A percentile compares a stretch with the other conserved stretches of the same genome.
These are phyloP conservation scores for Excoecaria agallocha DNA, from an alignment of 345 rosid genomes.

Conservation along the genomic window DNA sequence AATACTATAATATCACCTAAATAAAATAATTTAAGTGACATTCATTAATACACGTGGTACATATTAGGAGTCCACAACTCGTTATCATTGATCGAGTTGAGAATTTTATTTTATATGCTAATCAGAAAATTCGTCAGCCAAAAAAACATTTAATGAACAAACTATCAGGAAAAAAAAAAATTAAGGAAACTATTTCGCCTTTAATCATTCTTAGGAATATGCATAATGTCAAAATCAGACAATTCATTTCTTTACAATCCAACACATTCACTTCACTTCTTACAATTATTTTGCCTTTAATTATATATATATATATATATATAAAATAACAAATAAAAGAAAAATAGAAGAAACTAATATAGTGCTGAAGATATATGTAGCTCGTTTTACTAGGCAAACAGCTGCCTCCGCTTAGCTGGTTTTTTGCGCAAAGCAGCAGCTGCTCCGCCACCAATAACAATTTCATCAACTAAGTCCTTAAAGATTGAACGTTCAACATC, in stretches of 20 bases:
- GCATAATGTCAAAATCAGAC: constrained; percentile 27
- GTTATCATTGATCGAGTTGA: too few relatives aligned
- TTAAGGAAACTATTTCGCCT: background rate
- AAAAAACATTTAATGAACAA: background rate
- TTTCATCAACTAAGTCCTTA: constrained; percentile 80
- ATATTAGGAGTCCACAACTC: too few relatives aligned
- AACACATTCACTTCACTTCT: constrained; percentile 18
- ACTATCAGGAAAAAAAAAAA: too few relatives aligned
- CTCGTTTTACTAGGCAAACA: constrained; percentile 46
- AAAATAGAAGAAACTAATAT: background rate
- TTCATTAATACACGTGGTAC: too few relatives aligned
- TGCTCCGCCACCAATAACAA: constrained; percentile 42
- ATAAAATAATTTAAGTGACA: too few relatives aligned
- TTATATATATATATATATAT: background rate
- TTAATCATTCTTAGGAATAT: constrained; percentile 14
- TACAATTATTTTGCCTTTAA: constrained; percentile 25
- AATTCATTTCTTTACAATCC: constrained; percentile 24
- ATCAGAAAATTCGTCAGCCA: background rate
- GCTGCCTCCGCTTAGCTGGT: constrained; percentile 52
- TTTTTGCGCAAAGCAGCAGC: constrained; percentile 38
- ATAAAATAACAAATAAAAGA: background rate
- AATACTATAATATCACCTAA: too few relatives aligned
- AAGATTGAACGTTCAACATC: constrained; percentile 77
- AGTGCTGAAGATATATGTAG: background rate
- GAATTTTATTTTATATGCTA: too few relatives aligned